Base-by-base conservation (phyloP, 2,329 filamentous ascomycete genomes). In the Aspergillus pseudotamarii region DNA sequence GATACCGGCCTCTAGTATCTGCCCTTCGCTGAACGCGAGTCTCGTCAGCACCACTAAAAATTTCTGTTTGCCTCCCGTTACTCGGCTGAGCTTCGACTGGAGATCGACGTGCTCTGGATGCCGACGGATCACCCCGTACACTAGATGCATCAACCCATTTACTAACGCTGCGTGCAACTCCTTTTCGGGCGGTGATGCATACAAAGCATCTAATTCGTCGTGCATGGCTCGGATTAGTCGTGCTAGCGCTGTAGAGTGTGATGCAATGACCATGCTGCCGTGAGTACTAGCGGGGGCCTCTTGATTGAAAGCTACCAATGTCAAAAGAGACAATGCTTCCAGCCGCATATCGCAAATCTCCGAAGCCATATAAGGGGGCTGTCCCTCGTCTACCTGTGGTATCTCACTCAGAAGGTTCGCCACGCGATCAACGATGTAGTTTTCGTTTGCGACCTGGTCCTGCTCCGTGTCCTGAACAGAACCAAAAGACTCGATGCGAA, bases 21-120 rank as follows among this genome's bases (percentile, higher is more conserved):
- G 77, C 34, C 92, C 90, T 65, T 96, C 92, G 6, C 88, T 89
- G 75, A 97, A 97, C 0, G 92, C 93, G n/a, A 98, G 80, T 48
- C 94, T 82, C 0, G 92, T 93, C 51, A 99, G 81, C 2, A 88
- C 88, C 11, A 97, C 86, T 1, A 96, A 82, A 71, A 96, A 94
- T 58, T 93, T 93, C 72, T 97, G 93, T 58, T 88, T 86, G 0
- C 89, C 91, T 3, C 92, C 92, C 6, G 87, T 84, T 0, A 91
- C 86, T 10, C 86, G 85, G 0, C 85, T 83, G 6, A 97, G 82
- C 75, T 94, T 96, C 56, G 86, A 84, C 56, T 88, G 85, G 66
- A 96, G 86, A 68, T 94, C 86, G 69, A 89, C 82, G 28, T 83
- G 79, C 23, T 85, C 79, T 6, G 90, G 85, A 72, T 93, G 91